A percentile compares a stretch with the other conserved stretches of the same genome.
Evolutionary conservation across 2,329 filamentous ascomycete genomes (phyloP).

Genomic region (Alternaria sp.): DNA sequence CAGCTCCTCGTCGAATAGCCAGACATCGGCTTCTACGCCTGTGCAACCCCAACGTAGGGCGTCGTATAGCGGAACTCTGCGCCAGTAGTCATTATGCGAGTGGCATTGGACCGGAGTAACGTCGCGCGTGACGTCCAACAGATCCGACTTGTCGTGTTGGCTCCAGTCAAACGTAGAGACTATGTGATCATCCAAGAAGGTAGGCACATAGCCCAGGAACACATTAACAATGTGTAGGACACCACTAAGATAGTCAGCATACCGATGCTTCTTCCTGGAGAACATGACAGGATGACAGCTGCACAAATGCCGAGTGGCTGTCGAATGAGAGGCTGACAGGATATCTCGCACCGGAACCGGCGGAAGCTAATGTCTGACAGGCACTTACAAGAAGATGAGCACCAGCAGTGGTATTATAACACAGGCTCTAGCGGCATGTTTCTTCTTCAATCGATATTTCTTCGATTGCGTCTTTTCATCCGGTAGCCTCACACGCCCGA

Average conservation of each 20-base stretch:
- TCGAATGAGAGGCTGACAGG: slow-evolving; percentile 13
- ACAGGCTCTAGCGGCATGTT: slow-evolving; percentile 27
- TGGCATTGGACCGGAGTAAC: slow-evolving; percentile 62
- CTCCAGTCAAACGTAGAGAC: slow-evolving; percentile 54
- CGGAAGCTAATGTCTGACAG: slow-evolving; percentile 22
- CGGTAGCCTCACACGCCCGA: slow-evolving; percentile 22
- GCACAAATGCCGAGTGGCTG: slow-evolving; percentile 4
- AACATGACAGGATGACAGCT: slow-evolving; percentile 5
- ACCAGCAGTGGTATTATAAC: slow-evolving; percentile 31
- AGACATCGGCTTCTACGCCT: slow-evolving; percentile 67
- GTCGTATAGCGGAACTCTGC: slow-evolving; percentile 63
- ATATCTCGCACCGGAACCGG: slow-evolving; percentile 14
- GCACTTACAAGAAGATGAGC: slow-evolving; percentile 47
- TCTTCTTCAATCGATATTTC: slow-evolving; percentile 31
- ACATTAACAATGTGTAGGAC: slow-evolving; percentile 54
- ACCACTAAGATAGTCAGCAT: slow-evolving; percentile 48
- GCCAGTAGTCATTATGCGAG: slow-evolving; percentile 69
- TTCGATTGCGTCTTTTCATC: slow-evolving; percentile 32
- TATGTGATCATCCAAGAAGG: slow-evolving; percentile 50
- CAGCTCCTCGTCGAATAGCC: slow-evolving; percentile 63
- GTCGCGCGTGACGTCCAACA: slow-evolving; percentile 61
- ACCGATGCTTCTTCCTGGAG: neutral
- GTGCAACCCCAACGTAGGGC: slow-evolving; percentile 64
- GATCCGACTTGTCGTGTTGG: slow-evolving; percentile 47
- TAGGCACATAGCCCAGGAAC: slow-evolving; percentile 46